phyloP scores from a whole-genome alignment of 768 basidiomycete genomes.

The Pleurotus djamor region DNA sequence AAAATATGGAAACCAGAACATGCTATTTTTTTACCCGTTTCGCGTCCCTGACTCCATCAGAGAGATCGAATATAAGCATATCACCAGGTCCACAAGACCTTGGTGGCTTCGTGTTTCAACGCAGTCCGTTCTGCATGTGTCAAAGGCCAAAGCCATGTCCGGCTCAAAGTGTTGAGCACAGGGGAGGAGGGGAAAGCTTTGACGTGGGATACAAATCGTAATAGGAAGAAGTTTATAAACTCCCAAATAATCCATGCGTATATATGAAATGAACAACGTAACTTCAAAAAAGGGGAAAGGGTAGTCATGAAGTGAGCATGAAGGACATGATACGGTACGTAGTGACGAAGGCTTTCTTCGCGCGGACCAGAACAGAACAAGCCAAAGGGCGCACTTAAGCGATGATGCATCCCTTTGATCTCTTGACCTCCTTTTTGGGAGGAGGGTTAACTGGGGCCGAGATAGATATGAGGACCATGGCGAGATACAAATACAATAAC shows the following conservation, averaged over 20 bases:
- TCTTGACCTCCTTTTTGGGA: conserved; percentile 52
- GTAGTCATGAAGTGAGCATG: conserved; percentile 67
- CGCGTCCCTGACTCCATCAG: conserved; percentile 2
- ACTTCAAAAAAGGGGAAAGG: background rate
- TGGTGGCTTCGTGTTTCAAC: conserved; percentile 2
- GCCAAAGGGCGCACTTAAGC: conserved; percentile 45
- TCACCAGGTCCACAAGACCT: background rate
- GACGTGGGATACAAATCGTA: background rate
- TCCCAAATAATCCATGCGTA: conserved; percentile 4
- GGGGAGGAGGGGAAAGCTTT: background rate
- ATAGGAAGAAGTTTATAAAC: conserved; percentile 2
- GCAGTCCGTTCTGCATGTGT: conserved; percentile 6
- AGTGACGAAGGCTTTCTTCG: conserved; percentile 28
- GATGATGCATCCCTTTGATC: conserved; percentile 61
- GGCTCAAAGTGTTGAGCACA: background rate
- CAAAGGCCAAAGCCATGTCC: conserved; percentile 1
- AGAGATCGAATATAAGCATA: background rate
- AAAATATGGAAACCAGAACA: background rate
- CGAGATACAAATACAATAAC: background rate
- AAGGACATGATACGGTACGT: conserved; percentile 57
- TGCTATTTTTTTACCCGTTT: background rate
- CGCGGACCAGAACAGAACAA: conserved; percentile 14
- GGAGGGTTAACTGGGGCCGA: conserved; percentile 68
- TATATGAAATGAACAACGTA: conserved; percentile 13
- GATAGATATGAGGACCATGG: background rate